Conservation (phyloP, 2,329 filamentous ascomycete genomes). For the Xylaria sp. region DNA sequence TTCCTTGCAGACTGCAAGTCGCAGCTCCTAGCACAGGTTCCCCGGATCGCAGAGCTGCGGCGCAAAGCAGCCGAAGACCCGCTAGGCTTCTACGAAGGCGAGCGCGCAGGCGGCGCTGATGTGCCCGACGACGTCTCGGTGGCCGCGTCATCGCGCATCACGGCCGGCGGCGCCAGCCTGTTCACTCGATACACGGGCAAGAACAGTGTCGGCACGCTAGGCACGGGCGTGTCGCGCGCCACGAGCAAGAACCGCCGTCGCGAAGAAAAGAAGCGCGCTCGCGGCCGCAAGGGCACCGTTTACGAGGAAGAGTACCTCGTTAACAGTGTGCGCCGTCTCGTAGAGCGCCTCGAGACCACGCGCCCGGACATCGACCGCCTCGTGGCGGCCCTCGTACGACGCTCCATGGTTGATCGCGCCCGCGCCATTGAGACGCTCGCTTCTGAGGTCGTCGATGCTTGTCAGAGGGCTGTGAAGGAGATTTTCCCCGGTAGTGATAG, state of each 20-base stretch:
- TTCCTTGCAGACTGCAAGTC: constrained; percentile 91
- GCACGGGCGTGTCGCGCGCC: constrained; percentile 78
- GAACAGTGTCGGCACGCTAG: constrained; percentile 72
- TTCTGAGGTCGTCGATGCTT: constrained; percentile 78
- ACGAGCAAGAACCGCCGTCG: constrained; percentile 88
- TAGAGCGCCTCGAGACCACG: constrained; percentile 81
- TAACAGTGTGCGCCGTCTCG: constrained; percentile 83
- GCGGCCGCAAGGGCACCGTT: constrained; percentile 94
- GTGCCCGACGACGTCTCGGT: constrained; percentile 93
- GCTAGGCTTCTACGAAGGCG: constrained; percentile 87
- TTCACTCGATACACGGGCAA: constrained; percentile 93
- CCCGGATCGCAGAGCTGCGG: constrained; percentile 84
- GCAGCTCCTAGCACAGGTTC: constrained; percentile 86
- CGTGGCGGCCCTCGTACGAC: constrained; percentile 78
- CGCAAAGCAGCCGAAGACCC: constrained; percentile 85
- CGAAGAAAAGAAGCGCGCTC: constrained; percentile 94
- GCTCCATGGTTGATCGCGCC: constrained; percentile 89
- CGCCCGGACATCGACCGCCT: constrained; percentile 78
- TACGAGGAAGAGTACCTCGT: constrained; percentile 98
- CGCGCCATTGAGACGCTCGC: constrained; percentile 79
- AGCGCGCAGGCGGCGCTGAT: constrained; percentile 71
- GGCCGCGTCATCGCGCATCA: constrained; percentile 81
- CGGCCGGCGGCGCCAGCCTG: constrained; percentile 83
- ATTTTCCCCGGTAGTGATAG: constrained; percentile 65
- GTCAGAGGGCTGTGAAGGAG: constrained; percentile 72